Evolutionary conservation across 495 filamentous ascomycete species (phyloP), one percentile per base, ranked within the genome.

Genomic region (Daldinia decipiens): DNA sequence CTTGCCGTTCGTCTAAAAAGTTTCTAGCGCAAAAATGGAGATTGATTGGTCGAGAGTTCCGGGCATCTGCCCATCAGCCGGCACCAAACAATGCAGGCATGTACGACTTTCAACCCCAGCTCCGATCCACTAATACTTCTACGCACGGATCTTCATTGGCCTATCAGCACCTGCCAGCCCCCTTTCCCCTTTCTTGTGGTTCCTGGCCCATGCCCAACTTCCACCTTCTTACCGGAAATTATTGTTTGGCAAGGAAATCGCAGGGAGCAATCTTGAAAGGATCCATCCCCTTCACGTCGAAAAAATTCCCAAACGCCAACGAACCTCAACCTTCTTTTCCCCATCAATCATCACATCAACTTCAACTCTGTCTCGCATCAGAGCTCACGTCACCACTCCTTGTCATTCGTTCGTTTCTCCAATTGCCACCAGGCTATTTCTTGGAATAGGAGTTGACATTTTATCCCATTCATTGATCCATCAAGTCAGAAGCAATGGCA

Each of bases 151-250:
- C n/a, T 60, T 58, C 59, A 67, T 62, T 50, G 65, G 69, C 81
- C 82, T 82, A 84, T 84, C 74, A 82, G 56, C 45, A 70, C 57
- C 63, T 70, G 71, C 67, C 70, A 76, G 70, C 65, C 65, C 60
- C 71, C 71, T 77, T 75, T 74, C 80, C 80, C 82, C 79, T 81
- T 82, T 81, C 79, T 78, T 67, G 52, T 68, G 59, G 59, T 74
- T 47, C 62, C 62, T 45, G 52, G 62, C 56, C 64, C 60, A 62
- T 65, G 27, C 62, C 71, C 71, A 74, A 76, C 76, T 77, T 81
- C 72, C 68, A 75, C 72, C 74, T 75, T 72, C 74, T 78, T 76
- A 47, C 77, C 72, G 81, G 82, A 82, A 84, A 83, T 84, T 82
- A 82, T 82, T 82, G 76, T 81, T 79, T 79, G 63, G 78, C 76